phyloP scores from a whole-genome alignment of 345 rosid species.

The Gossypium ekmanianum region DNA sequence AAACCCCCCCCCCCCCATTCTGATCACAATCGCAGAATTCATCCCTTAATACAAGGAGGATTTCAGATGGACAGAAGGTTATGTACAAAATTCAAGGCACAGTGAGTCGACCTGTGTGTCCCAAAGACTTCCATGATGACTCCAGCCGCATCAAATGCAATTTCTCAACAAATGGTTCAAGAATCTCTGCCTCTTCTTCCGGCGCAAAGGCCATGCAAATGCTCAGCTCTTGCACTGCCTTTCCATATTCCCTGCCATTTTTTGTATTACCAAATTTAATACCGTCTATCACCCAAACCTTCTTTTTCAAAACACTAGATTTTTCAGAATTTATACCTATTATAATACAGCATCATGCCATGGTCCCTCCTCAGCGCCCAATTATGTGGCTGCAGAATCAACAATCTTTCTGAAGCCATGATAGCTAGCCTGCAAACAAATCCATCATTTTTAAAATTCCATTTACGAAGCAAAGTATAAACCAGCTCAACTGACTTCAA shows the following conservation, averaged over 20 bases:
- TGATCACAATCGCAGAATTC: not conserved
- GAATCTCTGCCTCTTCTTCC: slow-evolving; percentile 58
- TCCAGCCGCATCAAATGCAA: slow-evolving; percentile 73
- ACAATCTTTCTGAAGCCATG: slow-evolving; percentile 77
- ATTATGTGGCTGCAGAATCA: slow-evolving; percentile 84
- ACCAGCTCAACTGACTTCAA: not conserved
- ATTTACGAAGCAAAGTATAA: not conserved
- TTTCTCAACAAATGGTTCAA: slow-evolving; percentile 72
- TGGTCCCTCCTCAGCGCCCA: slow-evolving; percentile 84
- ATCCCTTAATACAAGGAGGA: not conserved
- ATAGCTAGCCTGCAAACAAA: slow-evolving; percentile 62
- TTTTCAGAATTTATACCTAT: slow-evolving; percentile 35
- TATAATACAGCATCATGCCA: slow-evolving; percentile 87
- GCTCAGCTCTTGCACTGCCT: slow-evolving; percentile 92
- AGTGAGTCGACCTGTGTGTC: slow-evolving; percentile 49
- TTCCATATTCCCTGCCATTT: slow-evolving; percentile 53
- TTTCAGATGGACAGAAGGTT: not conserved
- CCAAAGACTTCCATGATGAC: slow-evolving; percentile 64
- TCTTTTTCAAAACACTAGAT: not conserved
- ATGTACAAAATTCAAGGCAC: slow-evolving; percentile 40
- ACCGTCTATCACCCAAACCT: not conserved
- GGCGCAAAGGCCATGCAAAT: slow-evolving; percentile 89
- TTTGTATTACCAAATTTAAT: slow-evolving; percentile 1
- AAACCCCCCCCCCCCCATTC: not conserved
- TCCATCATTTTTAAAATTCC: slow-evolving; percentile 1